Conservation (phyloP, 1,139 yeast genomes). For the Magnusiomyces sp. region DNA sequence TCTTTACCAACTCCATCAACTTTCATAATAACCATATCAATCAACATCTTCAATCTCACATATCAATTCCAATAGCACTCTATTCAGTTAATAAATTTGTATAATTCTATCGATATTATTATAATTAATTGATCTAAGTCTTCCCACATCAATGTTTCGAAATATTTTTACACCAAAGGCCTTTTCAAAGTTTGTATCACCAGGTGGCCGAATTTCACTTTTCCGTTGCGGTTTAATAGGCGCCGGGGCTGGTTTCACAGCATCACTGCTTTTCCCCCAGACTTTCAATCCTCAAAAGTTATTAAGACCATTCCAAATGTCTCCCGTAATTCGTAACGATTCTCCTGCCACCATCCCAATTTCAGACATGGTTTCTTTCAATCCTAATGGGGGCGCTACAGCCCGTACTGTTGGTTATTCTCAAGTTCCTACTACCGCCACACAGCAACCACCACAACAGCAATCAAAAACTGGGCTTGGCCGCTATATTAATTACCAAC, state of each 20-base stretch:
- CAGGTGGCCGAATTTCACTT: not conserved
- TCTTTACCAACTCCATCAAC: not conserved
- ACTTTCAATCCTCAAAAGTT: not conserved
- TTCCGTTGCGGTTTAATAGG: not conserved
- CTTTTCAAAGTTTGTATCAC: not conserved
- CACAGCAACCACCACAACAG: not conserved
- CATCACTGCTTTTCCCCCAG: not conserved
- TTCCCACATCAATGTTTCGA: not conserved
- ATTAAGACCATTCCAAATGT: not conserved
- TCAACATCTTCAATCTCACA: too few relatives aligned
- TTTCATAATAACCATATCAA: too few relatives aligned
- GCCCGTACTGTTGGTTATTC: not conserved
- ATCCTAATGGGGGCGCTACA: too few relatives aligned
- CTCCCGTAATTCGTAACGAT: not conserved
- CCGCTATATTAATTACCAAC: conserved; percentile 45
- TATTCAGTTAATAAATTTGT: too few relatives aligned
- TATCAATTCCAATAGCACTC: too few relatives aligned
- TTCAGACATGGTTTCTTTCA: not conserved
- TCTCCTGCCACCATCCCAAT: not conserved
- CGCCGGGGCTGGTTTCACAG: not conserved
- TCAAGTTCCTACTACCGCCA: not conserved
- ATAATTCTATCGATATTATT: not conserved
- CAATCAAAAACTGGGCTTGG: conserved; percentile 1
- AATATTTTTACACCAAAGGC: not conserved
- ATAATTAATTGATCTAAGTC: too few relatives aligned